A percentile compares a stretch with the other conserved stretches of the same genome.
These are phyloP conservation scores for Lunasporangiospora selenospora DNA, from an alignment of 192 early-diverging fungal genomes.

Conservation along the genomic window DNA sequence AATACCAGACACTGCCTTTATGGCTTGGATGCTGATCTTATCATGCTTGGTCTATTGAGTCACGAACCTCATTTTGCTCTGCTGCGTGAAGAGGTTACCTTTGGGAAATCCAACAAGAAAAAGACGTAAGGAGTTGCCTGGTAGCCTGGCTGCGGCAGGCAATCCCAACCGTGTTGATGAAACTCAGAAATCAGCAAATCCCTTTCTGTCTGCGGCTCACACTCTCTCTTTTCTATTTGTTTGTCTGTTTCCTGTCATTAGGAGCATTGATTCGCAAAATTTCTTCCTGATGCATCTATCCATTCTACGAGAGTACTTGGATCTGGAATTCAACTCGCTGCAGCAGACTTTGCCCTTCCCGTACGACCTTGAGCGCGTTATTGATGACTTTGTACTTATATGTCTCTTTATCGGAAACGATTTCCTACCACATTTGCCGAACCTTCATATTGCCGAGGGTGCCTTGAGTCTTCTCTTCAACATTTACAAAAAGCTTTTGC, in stretches of 20 bases:
- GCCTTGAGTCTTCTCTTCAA: conserved; percentile 76
- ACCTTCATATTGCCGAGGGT: conserved; percentile 93
- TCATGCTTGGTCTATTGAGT: conserved; percentile 94
- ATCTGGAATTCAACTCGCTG: conserved; percentile 80
- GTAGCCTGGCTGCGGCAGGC: too few species aligned
- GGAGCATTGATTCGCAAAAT: conserved; percentile 58
- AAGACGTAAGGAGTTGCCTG: conserved; percentile 34
- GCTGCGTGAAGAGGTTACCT: conserved; percentile 94
- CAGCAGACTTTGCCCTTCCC: conserved; percentile 60
- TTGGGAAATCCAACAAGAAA: conserved; percentile 67
- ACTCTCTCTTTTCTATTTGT: too few species aligned
- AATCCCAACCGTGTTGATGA: too few species aligned
- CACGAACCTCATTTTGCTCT: conserved; percentile 98
- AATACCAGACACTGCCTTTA: conserved; percentile 96
- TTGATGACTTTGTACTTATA: conserved; percentile 96
- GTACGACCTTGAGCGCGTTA: conserved; percentile 90
- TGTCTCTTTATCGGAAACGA: conserved; percentile 98
- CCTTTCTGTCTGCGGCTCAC: too few species aligned
- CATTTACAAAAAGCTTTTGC: conserved; percentile 69
- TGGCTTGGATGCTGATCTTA: conserved; percentile 97
- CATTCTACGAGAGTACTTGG: conserved; percentile 91
- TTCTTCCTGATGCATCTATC: conserved; percentile 87
- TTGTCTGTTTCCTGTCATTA: too few species aligned
- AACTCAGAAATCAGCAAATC: too few species aligned
- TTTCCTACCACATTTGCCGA: conserved; percentile 94